Conservation (phyloP, 2,329 filamentous ascomycete species). For the Hymenoscyphus scutula region DNA sequence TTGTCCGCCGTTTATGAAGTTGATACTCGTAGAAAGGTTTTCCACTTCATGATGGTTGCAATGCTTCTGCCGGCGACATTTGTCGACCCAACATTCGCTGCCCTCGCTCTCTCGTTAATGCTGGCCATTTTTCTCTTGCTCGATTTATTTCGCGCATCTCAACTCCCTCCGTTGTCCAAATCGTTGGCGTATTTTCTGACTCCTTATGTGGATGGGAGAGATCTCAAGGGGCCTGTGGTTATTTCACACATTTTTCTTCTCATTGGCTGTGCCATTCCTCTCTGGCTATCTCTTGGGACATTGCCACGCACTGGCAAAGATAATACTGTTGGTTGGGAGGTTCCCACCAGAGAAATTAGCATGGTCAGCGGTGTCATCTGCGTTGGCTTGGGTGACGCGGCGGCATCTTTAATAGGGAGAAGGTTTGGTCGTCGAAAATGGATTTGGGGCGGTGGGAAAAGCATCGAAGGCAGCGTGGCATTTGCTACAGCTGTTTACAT, state of each 20-base stretch:
- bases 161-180: conserved; percentile 84
- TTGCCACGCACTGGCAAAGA: conserved; percentile 55
- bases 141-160: conserved; percentile 84
- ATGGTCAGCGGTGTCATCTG: conserved; percentile 94
- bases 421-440: conserved; percentile 86
- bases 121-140: conserved; percentile 84
- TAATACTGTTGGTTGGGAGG: conserved; percentile 71
- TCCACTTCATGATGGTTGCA: conserved; percentile 96
- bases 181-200: conserved; percentile 84
- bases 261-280: conserved; percentile 89
- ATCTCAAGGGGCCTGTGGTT: conserved; percentile 89
- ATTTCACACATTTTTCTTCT: conserved; percentile 91
- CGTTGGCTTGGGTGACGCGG: conserved; percentile 92
- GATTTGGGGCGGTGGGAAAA: conserved; percentile 97
- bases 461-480: conserved; percentile 79
- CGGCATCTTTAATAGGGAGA: conserved; percentile 84
- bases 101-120: conserved; percentile 74
- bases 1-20: conserved; percentile 81
- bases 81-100: conserved; percentile 80
- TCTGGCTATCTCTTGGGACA: conserved; percentile 83
- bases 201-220: conserved; percentile 90
- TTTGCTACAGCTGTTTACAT: conserved; percentile 77
- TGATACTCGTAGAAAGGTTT: conserved; percentile 93
- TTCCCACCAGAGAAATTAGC: conserved; percentile 70
- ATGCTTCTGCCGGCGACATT: conserved; percentile 90